These are phyloP conservation scores for Inonotus hispidus DNA, from an alignment of 1,284 basidiomycete species.

Conservation along the genomic window DNA sequence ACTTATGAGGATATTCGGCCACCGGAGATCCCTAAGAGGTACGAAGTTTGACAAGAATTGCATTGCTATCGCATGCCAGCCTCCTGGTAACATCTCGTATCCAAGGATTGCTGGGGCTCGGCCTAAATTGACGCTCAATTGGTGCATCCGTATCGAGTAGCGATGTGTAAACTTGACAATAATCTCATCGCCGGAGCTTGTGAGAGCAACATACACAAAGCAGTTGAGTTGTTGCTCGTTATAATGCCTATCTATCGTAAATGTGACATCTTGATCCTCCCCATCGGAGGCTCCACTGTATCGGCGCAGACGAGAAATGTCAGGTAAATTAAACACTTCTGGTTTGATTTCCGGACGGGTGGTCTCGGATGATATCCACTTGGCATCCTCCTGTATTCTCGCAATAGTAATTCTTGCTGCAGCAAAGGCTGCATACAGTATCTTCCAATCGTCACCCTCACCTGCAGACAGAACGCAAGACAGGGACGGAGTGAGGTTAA, in stretches of 20 bases:
- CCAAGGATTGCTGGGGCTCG: neutral
- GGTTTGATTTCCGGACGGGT: too few species aligned
- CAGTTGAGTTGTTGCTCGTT: too few species aligned
- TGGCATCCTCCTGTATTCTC: neutral
- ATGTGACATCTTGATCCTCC: too few species aligned
- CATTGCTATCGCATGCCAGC: neutral
- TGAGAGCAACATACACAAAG: neutral
- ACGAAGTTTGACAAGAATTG: neutral
- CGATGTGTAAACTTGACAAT: neutral
- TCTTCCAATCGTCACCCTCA: neutral
- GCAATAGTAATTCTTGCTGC: neutral
- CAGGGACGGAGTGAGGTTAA: neutral
- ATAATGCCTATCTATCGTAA: too few species aligned
- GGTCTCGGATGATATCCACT: too few species aligned
- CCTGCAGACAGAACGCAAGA: neutral
- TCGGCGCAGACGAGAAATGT: neutral
- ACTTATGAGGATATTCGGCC: neutral
- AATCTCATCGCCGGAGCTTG: neutral
- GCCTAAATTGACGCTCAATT: neutral
- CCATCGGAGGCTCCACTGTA: too few species aligned
- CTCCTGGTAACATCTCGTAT: neutral
- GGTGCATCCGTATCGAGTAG: neutral
- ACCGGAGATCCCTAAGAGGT: neutral
- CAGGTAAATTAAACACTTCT: too few species aligned
- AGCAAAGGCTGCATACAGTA: neutral